Evolutionary conservation across 345 rosid genomes (phyloP).

Genomic region (Jatropha curcas): DNA sequence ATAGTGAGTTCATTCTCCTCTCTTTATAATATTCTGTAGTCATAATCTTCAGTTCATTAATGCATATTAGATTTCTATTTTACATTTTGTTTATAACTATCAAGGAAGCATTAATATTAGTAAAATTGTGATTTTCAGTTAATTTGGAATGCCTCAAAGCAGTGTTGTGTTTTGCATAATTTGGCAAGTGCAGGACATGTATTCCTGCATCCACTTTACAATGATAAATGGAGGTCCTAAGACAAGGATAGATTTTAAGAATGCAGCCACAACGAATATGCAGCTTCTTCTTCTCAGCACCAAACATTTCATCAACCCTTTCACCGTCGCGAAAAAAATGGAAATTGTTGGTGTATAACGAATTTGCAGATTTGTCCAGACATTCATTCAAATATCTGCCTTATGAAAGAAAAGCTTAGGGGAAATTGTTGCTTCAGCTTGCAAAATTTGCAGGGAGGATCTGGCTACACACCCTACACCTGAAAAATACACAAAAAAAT

Average conservation of each 20-base stretch:
- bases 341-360: constrained; percentile 92
- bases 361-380: constrained; percentile 74
- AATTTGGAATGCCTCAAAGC: neutral
- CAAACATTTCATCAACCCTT: constrained; percentile 90
- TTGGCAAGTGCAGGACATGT: neutral
- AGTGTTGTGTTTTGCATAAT: neutral
- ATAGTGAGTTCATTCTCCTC: no score
- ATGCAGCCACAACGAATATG: constrained; percentile 92
- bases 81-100: no score
- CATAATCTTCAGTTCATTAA: no score
- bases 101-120: neutral
- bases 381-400: constrained; percentile 91
- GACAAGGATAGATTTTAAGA: constrained; percentile 54
- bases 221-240: no score
- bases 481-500: constrained; percentile 25
- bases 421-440: constrained; percentile 67
- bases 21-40: no score
- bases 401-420: constrained; percentile 60
- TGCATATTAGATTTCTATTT: no score
- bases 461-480: constrained; percentile 89
- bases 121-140: neutral
- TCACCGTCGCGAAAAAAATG: constrained; percentile 86
- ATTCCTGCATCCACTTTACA: neutral
- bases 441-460: constrained; percentile 72
- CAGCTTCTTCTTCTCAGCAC: constrained; percentile 83